A percentile compares a stretch with the other conserved stretches of the same genome.
These are phyloP conservation scores for Boletus rubescentipes DNA, from an alignment of 768 basidiomycete genomes.

Conservation along the genomic window DNA sequence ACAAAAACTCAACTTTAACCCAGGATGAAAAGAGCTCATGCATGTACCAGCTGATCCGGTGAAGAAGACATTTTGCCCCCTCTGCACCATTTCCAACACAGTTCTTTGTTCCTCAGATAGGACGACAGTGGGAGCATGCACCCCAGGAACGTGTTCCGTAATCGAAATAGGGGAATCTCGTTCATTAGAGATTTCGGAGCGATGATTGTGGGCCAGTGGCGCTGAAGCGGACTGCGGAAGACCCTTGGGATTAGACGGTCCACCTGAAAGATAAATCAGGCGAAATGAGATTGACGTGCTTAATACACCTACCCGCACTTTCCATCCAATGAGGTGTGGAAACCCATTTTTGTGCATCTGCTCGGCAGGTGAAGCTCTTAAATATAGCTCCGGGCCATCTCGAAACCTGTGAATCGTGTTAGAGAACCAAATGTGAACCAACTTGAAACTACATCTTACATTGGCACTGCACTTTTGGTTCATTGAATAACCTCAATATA, in stretches of 20 bases:
- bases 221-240: neutral
- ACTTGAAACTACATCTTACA: constrained; percentile 29
- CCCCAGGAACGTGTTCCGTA: neutral
- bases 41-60: constrained; percentile 73
- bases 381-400: constrained; percentile 52
- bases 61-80: constrained; percentile 73
- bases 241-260: neutral
- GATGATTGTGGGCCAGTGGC: neutral
- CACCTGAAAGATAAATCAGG: constrained; percentile 9
- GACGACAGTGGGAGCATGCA: constrained; percentile 21
- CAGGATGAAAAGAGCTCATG: neutral
- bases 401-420: constrained; percentile 40
- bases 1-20: constrained; percentile 2
- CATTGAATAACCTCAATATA: neutral
- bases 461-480: constrained; percentile 45
- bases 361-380: constrained; percentile 48
- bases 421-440: neutral
- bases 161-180: neutral
- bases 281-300: neutral
- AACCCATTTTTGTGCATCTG: constrained; percentile 54
- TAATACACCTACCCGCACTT: constrained; percentile 10
- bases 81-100: constrained; percentile 53
- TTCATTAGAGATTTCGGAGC: neutral
- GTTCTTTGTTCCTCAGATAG: constrained; percentile 54
- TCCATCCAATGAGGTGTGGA: constrained; percentile 7